Percentiles rank a stretch among this genome's conserved stretches.
phyloP scores from a whole-genome alignment of 768 basidiomycete genomes.

The Russula sp. region DNA sequence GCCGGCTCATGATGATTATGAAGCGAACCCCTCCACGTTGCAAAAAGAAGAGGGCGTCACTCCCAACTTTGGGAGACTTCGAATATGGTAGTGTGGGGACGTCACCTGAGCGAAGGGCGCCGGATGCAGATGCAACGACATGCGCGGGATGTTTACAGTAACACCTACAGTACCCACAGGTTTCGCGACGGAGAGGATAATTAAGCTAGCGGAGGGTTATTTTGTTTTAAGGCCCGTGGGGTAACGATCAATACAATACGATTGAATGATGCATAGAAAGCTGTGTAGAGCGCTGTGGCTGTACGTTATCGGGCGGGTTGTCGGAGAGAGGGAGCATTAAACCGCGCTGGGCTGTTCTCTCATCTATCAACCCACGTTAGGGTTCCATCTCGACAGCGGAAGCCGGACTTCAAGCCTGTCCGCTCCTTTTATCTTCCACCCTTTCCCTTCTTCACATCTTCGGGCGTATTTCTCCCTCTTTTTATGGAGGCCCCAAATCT shows the following conservation, averaged over 20 bases:
- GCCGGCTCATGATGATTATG: conserved; percentile 53
- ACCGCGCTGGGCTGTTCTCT: neutral
- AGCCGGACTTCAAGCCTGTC: conserved; percentile 28
- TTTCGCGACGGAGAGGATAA: conserved; percentile 67
- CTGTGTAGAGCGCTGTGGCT: neutral
- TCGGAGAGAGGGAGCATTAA: neutral
- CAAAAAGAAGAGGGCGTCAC: neutral
- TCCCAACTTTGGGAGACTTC: neutral
- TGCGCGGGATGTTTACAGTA: too few species aligned
- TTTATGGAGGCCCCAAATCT: conserved; percentile 30
- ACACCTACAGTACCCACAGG: too few species aligned
- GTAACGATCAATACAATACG: conserved; percentile 63
- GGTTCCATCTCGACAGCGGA: conserved; percentile 18
- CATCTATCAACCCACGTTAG: neutral
- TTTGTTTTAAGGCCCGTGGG: conserved; percentile 51
- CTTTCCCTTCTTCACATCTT: neutral
- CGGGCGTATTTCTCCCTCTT: conserved; percentile 6
- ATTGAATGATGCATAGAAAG: neutral
- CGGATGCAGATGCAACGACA: too few species aligned
- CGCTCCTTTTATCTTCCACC: conserved; percentile 14
- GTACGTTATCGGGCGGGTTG: neutral
- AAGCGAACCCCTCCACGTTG: neutral
- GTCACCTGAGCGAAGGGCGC: too few species aligned
- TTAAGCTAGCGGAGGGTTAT: conserved; percentile 84
- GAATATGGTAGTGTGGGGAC: neutral